Conservation (phyloP, 768 basidiomycete species). For the Mycena vitilis region DNA sequence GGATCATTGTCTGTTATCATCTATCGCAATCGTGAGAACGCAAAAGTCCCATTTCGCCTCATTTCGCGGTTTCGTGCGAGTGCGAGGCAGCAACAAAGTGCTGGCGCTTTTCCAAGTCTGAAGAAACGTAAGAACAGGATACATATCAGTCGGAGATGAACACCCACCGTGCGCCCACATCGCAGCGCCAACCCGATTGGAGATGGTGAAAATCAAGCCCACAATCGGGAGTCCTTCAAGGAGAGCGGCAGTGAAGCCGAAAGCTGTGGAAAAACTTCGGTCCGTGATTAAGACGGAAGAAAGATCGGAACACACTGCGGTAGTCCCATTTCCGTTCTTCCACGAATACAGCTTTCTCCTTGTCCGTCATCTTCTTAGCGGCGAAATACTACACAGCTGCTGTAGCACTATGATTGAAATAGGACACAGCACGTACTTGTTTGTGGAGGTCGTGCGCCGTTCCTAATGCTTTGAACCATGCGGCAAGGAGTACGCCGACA, state of each 20-base stretch:
- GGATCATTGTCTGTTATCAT: not conserved
- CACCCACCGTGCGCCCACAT: conserved; percentile 90
- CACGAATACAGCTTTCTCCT: conserved; percentile 79
- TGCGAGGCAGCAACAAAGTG: conserved; percentile 56
- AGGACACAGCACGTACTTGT: conserved; percentile 57
- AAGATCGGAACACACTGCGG: conserved; percentile 57
- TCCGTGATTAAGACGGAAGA: not conserved
- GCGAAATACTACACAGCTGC: conserved; percentile 75
- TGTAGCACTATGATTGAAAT: not conserved
- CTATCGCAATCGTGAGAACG: not conserved
- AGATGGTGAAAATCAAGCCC: conserved; percentile 85
- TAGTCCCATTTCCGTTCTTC: conserved; percentile 95
- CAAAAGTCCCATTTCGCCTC: not conserved
- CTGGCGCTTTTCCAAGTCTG: conserved; percentile 74
- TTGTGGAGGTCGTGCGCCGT: conserved; percentile 77
- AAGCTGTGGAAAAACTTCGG: conserved; percentile 58
- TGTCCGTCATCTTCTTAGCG: conserved; percentile 81
- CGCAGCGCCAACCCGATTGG: conserved; percentile 90
- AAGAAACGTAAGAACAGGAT: conserved; percentile 3
- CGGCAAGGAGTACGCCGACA: conserved; percentile 69
- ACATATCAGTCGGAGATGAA: not conserved
- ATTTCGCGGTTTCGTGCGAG: conserved; percentile 7
- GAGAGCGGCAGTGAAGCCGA: conserved; percentile 87
- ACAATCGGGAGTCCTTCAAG: conserved; percentile 86
- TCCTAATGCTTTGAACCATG: conserved; percentile 74